Evolutionary conservation across 306 rosid species (phyloP).

Genomic region (Medicago lupulina): DNA sequence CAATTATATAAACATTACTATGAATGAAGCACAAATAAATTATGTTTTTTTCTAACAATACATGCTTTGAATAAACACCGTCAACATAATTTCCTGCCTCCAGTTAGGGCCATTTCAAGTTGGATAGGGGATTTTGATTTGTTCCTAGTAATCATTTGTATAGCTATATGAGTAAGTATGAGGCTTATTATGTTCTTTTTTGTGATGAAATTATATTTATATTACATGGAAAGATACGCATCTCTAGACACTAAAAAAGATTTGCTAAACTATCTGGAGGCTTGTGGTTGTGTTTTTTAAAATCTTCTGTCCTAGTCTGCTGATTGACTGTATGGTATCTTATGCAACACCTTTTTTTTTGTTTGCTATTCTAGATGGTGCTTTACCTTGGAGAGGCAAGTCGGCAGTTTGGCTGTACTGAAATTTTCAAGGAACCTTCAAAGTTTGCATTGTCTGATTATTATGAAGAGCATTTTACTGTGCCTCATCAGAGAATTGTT

Average conservation of each 20-base stretch:
- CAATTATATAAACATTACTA: too few species aligned
- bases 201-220: neutral
- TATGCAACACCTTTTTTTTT: constrained; percentile 8
- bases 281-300: constrained; percentile 5
- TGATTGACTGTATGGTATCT: constrained; percentile 28
- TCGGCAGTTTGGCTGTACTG: constrained; percentile 90
- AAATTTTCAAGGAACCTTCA: constrained; percentile 95
- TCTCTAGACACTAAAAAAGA: constrained; percentile 3
- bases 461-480: constrained; percentile 80
- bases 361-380: constrained; percentile 69
- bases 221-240: constrained; percentile 27
- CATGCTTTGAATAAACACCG: neutral
- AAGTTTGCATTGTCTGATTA: constrained; percentile 91
- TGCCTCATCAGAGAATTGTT: constrained; percentile 80
- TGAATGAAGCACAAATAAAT: neutral
- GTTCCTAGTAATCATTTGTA: constrained; percentile 22
- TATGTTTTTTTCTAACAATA: neutral
- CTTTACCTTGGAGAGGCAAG: constrained; percentile 95
- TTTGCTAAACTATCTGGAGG: constrained; percentile 25
- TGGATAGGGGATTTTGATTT: constrained; percentile 16
- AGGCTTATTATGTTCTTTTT: neutral
- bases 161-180: neutral
- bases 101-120: constrained; percentile 11
- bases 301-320: constrained; percentile 4
- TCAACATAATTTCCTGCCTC: neutral